Evolutionary conservation across 2,329 filamentous ascomycete genomes (phyloP), one percentile per base, ranked within the genome.

Genomic region (Diaporthe humulicola): DNA sequence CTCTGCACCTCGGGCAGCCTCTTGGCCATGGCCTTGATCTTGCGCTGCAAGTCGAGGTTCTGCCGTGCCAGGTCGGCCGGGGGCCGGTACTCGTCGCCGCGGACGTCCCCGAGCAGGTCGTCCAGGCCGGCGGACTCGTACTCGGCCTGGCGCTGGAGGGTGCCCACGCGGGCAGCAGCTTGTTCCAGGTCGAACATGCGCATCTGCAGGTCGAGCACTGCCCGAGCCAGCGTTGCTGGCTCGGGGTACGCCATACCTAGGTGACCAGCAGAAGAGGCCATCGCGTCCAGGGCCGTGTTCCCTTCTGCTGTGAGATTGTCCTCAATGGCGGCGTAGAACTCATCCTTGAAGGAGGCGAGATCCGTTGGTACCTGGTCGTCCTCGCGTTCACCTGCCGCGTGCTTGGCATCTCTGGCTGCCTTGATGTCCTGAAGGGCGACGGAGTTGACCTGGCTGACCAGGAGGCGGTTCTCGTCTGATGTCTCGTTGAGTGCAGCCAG

Each of bases 401-500:
- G 84, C 25, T 86, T 84, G 67, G 86, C 82, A 14, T 73, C 71
- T 28, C 40, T 60, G 57, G 64, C 75, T n/a, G 75, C 75, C 67
- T 77, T 81, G 14, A 93, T 80, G 73, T 91, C 88, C 19, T 86
- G 83, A 6, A 95, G 83, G 2, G 92, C 90, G 40, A 88, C 86
- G 48, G 88, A 86, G 78, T 95, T 92, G 22, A 93, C 85, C 28
- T 86, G 85, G 38, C 89, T 86, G 14, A 94, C 79, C 1, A 93
- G 83, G 3, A 86, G 85, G 22, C 88, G 87, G 78, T 94, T 92
- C 79, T 96, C 94, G 77, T 96, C 93, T 8, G 93, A 94, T 17
- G 90, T 85, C 81, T 98, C 95, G 81, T 97, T 98, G 56, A 92
- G 87, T 15, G 92, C 87, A 28, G 94, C 94, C 10, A 98, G 88